Conservation (phyloP, 148 eudicot species). For the Spergularia bocconei region DNA sequence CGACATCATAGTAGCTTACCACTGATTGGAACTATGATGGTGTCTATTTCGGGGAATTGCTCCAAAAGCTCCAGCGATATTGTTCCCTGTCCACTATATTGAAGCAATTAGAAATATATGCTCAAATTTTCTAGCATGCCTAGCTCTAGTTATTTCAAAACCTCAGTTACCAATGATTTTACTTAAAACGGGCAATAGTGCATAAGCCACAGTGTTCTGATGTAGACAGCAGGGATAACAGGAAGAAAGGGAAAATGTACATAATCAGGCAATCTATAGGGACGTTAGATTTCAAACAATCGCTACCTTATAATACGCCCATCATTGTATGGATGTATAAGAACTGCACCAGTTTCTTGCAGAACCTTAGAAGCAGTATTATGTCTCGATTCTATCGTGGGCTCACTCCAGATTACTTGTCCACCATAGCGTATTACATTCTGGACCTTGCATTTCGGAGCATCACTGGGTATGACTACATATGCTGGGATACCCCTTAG, state of each 20-base stretch:
- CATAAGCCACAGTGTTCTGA: no score
- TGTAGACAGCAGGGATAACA: no score
- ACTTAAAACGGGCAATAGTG: no score
- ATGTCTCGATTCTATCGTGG: conserved; percentile 73
- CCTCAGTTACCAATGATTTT: no score
- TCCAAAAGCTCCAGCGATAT: conserved; percentile 87
- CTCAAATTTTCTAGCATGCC: neutral
- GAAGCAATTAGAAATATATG: conserved; percentile 2
- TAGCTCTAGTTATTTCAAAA: neutral
- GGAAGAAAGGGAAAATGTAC: no score
- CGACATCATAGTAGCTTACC: conserved; percentile 38
- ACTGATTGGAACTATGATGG: conserved; percentile 82
- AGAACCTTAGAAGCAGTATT: conserved; percentile 58
- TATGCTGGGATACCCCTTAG: conserved; percentile 87
- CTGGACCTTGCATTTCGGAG: conserved; percentile 96
- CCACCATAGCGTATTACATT: conserved; percentile 93
- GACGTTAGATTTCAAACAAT: neutral
- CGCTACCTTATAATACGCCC: conserved; percentile 74
- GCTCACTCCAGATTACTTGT: conserved; percentile 77
- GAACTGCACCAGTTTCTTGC: conserved; percentile 82
- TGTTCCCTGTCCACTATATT: conserved; percentile 84
- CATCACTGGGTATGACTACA: conserved; percentile 77
- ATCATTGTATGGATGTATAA: conserved; percentile 90
- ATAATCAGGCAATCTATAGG: no score
- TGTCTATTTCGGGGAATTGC: conserved; percentile 80